A percentile compares a stretch with the other conserved stretches of the same genome.
phyloP scores from a whole-genome alignment of 208 protist genomes.

The Leishmania turanica region DNA sequence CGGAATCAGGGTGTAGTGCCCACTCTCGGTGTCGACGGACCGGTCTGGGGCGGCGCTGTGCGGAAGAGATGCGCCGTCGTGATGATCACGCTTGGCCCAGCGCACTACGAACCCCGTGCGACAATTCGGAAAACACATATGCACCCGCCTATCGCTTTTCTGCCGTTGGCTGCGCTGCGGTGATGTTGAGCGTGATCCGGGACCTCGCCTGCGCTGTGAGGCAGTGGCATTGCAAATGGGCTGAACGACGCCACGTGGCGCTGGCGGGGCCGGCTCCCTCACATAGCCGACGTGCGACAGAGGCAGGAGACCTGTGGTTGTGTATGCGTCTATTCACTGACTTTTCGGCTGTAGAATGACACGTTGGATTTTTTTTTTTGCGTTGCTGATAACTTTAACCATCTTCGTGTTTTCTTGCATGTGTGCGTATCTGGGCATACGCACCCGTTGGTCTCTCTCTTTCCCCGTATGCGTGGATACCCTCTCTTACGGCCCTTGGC shows the following conservation, averaged over 20 bases:
- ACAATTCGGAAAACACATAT: background rate
- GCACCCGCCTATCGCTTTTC: background rate
- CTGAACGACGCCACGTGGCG: background rate
- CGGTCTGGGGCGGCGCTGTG: background rate
- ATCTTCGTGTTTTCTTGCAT: background rate
- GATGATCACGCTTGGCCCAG: background rate
- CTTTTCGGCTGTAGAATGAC: background rate
- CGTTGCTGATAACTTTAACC: background rate
- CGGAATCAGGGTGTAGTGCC: background rate
- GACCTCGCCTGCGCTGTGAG: background rate
- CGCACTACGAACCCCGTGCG: background rate
- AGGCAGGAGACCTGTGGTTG: background rate
- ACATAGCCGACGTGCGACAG: background rate
- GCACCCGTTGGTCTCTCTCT: background rate
- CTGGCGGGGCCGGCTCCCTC: background rate
- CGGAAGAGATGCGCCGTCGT: background rate
- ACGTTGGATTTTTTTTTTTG: background rate
- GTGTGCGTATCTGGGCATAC: too few relatives aligned
- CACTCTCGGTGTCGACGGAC: background rate
- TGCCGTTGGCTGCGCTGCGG: background rate
- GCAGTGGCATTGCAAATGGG: background rate
- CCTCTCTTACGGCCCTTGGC: background rate
- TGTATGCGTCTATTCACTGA: background rate
- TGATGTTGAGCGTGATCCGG: too few relatives aligned
- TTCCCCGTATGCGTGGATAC: background rate